These are phyloP conservation scores for Heterobasidion irregulare DNA, from an alignment of 1,284 basidiomycete genomes.

Conservation along the genomic window DNA sequence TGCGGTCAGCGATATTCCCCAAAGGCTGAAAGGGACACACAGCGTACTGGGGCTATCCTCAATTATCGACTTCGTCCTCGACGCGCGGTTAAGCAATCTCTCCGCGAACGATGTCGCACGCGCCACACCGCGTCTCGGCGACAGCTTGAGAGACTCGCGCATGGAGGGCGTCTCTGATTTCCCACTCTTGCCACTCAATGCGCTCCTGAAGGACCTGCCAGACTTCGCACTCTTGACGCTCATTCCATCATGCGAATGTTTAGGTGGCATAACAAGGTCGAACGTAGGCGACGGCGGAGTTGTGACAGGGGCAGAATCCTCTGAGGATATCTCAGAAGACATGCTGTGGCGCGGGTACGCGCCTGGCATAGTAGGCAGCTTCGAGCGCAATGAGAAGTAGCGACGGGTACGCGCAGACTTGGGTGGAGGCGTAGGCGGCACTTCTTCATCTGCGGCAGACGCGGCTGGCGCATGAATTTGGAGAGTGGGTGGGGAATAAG, in stretches of 20 bases:
- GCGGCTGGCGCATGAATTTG: slow-evolving; percentile 4
- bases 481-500: slow-evolving; percentile 8
- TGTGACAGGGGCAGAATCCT: slow-evolving; percentile 22
- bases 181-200: slow-evolving; percentile 9
- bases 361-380: slow-evolving; percentile 17
- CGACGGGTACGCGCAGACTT: slow-evolving; percentile 18
- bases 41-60: slow-evolving; percentile 5
- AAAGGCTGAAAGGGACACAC: neutral
- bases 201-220: slow-evolving; percentile 5
- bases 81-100: slow-evolving; percentile 18
- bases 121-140: slow-evolving; percentile 14
- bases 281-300: slow-evolving; percentile 23
- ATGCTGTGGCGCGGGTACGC: slow-evolving; percentile 19
- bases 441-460: slow-evolving; percentile 8
- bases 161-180: neutral
- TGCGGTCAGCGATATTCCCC: neutral
- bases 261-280: slow-evolving; percentile 11
- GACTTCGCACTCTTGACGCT: slow-evolving; percentile 10
- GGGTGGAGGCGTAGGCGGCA: slow-evolving; percentile 13
- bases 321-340: slow-evolving; percentile 23
- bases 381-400: slow-evolving; percentile 19
- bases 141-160: slow-evolving; percentile 7
- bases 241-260: slow-evolving; percentile 6
- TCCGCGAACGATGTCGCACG: slow-evolving; percentile 25
- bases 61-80: slow-evolving; percentile 15